phyloP scores from a whole-genome alignment of 2,329 filamentous ascomycete species.

The Blastomyces gilchristii region DNA sequence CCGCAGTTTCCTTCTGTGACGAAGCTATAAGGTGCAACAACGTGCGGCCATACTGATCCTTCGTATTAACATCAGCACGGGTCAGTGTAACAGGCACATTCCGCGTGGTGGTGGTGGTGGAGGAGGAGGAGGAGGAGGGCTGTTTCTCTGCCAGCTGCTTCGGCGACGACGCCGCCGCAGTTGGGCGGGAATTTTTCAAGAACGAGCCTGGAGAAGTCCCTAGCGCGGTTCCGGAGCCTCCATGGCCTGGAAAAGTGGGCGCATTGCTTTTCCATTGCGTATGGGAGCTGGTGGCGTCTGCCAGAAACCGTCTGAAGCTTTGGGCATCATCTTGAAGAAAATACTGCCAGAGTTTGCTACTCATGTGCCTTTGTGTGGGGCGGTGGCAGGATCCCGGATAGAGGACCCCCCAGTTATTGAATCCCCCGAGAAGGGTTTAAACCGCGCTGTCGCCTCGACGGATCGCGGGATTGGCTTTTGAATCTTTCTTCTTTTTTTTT shows the following conservation, averaged over 20 bases:
- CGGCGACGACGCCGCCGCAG: conserved; percentile 39
- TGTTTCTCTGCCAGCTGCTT: conserved; percentile 35
- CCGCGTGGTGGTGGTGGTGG: conserved; percentile 16
- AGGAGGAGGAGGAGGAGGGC: neutral
- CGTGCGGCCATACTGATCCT: conserved; percentile 71
- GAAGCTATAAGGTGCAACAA: conserved; percentile 76
- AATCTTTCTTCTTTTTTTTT: conserved; percentile 40
- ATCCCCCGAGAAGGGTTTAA: conserved; percentile 28
- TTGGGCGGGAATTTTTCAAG: conserved; percentile 41
- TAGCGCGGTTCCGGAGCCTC: conserved; percentile 22
- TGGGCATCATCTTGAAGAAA: conserved; percentile 98
- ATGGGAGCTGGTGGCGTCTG: conserved; percentile 47
- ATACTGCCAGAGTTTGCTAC: conserved; percentile 90
- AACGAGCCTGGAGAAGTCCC: conserved; percentile 25
- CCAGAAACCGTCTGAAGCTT: conserved; percentile 79
- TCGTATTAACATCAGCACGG: conserved; percentile 68
- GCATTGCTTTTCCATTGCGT: conserved; percentile 22
- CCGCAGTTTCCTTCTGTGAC: conserved; percentile 57
- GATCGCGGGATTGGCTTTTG: conserved; percentile 81
- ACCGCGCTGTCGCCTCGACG: conserved; percentile 79
- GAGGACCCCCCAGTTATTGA: conserved; percentile 3
- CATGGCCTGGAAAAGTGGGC: conserved; percentile 16
- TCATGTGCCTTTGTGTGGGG: conserved; percentile 57
- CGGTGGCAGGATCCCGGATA: neutral
- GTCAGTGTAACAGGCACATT: conserved; percentile 32